A percentile compares a stretch with the other conserved stretches of the same genome.
These are phyloP conservation scores for Pseudofabraea citricarpa DNA, from an alignment of 2,329 filamentous ascomycete species.

Conservation along the genomic window DNA sequence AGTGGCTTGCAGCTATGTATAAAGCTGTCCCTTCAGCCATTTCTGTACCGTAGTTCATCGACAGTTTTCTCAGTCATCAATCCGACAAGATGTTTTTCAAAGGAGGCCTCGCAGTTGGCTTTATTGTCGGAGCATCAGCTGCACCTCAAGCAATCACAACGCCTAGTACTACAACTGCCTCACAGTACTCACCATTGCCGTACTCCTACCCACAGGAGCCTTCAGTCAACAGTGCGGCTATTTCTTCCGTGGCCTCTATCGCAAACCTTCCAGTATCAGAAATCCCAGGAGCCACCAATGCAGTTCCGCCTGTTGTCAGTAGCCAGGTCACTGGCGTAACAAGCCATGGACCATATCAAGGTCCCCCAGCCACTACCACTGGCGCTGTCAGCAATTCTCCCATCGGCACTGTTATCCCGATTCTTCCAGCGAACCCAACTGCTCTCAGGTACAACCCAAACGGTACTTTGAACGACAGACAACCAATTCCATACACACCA, in stretches of 20 bases:
- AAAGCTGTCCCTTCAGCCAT: background rate
- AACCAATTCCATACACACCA: conserved; percentile 70
- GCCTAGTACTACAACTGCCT: background rate
- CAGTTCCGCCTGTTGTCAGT: conserved; percentile 36
- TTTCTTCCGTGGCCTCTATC: conserved; percentile 17
- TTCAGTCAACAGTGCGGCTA: conserved; percentile 19
- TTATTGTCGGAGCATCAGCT: conserved; percentile 14
- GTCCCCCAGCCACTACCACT: conserved; percentile 59
- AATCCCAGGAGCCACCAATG: conserved; percentile 21
- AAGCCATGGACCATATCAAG: conserved; percentile 64
- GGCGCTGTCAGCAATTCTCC: conserved; percentile 60
- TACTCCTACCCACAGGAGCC: conserved; percentile 22
- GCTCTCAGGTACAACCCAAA: conserved; percentile 69
- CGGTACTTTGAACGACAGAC: conserved; percentile 59
- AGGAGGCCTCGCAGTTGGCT: conserved; percentile 12
- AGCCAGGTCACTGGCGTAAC: conserved; percentile 52
- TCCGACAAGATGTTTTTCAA: conserved; percentile 14
- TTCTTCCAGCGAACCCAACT: conserved; percentile 53
- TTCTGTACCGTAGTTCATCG: background rate
- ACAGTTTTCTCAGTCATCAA: background rate
- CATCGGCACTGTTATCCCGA: conserved; percentile 51
- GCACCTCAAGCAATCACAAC: conserved; percentile 10
- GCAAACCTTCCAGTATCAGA: conserved; percentile 20
- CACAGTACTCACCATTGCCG: background rate
- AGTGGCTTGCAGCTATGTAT: too few species aligned